Conservation (phyloP, 495 filamentous ascomycete species). For the Rusavskia elegans region DNA sequence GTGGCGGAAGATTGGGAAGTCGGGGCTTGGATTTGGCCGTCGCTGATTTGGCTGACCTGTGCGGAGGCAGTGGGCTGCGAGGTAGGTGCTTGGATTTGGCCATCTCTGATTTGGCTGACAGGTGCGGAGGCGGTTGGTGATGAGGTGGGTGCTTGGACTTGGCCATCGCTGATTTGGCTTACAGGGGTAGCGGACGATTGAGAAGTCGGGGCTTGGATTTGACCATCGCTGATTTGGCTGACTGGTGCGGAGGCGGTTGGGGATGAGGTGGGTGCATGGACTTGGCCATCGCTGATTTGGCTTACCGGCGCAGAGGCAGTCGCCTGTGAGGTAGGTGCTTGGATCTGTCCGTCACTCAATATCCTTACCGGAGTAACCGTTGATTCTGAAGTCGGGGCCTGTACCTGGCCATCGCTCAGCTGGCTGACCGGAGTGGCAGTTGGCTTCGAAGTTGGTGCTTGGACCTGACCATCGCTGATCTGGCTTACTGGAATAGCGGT, state of each 20-base stretch:
- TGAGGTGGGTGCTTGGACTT: slow-evolving; percentile 1
- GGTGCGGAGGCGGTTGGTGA: too few species aligned
- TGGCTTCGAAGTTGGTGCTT: slow-evolving; percentile 3
- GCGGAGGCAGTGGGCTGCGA: slow-evolving; percentile 2
- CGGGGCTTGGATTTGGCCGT: slow-evolving; percentile 37
- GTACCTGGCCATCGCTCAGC: slow-evolving; percentile 36
- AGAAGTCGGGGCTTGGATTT: slow-evolving; percentile 1
- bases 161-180: background rate
- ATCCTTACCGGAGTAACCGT: background rate
- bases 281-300: background rate
- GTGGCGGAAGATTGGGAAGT: slow-evolving; percentile 14
- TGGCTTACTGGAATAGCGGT: slow-evolving; percentile 5
- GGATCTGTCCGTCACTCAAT: slow-evolving; percentile 25
- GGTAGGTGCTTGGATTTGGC: background rate
- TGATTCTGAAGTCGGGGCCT: slow-evolving; percentile 22
- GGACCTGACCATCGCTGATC: slow-evolving; percentile 11
- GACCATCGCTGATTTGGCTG: slow-evolving; percentile 12
- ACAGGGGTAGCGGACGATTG: slow-evolving; percentile 7
- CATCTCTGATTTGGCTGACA: too few species aligned
- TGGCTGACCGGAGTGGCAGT: slow-evolving; percentile 20
- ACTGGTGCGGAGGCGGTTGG: background rate
- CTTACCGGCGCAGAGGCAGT: slow-evolving; percentile 6
- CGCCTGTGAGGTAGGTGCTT: slow-evolving; percentile 23
- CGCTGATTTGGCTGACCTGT: slow-evolving; percentile 26
- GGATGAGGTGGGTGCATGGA: background rate